Evolutionary conservation across 2,329 filamentous ascomycete genomes (phyloP), one percentile per base, ranked within the genome.

Genomic region (Escovopsis sp.): DNA sequence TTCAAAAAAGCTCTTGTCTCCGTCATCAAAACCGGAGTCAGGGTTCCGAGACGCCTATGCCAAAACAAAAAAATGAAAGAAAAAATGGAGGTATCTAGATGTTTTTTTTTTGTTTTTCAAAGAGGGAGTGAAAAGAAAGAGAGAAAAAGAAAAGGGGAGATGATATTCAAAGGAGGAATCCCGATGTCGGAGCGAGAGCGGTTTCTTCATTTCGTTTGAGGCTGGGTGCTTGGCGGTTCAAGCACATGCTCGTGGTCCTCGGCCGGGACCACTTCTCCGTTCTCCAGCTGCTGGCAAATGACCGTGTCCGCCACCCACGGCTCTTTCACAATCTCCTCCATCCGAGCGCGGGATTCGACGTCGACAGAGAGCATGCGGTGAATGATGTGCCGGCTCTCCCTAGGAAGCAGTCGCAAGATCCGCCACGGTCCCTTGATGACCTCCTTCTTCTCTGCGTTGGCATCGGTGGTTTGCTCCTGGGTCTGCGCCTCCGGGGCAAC

Each of bases 381-480:
- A 42, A 98, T 82, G 47, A 98, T 87, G 56, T 89, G 81, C 40
- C 91, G 72, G 49, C 82, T 93, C 62, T 96, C 91, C 45, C 89
- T 73, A 1, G 91, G 91, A 9, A 98, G 68, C 31, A 96, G 68
- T 35, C 91, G 77, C 27, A 98, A 67, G 35, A 98, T 74, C 37
- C 91, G 76, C 83, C 89, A 94, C 2, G 91, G 91, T 0, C 91
- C 91, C 54, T 87, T 85, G 51, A 98, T 93, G 0, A 86, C 76
- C 57, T 88, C 82, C 53, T 78, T 81, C 54, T 74, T 78, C 30
- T 76, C 73, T 1, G 50, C 53, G 7, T 42, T 46, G 15, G 45
- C 41, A 6, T 30, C 53, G 27, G 12, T 14, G 14, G 24, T 45
- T 29, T n/a, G 47, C 27, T 39, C 43, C 37, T 41, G 43, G 11